phyloP scores from a whole-genome alignment of 257 asterid genomes.

The Solanum etuberosum region DNA sequence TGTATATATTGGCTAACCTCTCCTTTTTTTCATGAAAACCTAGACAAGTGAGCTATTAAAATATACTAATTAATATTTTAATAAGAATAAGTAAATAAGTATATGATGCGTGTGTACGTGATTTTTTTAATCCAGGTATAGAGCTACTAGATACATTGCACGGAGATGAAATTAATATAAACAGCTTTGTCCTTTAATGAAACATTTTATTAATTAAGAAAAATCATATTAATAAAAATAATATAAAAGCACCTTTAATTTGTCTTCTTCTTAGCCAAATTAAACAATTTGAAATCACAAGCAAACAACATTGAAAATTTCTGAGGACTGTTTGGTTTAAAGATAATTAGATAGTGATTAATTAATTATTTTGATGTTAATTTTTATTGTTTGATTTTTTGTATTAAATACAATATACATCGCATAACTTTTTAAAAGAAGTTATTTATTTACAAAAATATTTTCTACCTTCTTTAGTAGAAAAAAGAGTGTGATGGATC shows the following conservation, averaged over 20 bases:
- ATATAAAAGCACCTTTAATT: neutral
- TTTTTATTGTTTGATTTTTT: neutral
- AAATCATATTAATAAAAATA: neutral
- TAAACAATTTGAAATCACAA: neutral
- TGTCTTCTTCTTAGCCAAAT: conserved; percentile 7
- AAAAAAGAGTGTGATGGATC: neutral
- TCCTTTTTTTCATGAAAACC: neutral
- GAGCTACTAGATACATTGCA: neutral
- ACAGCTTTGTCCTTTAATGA: conserved; percentile 9
- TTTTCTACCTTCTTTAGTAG: neutral
- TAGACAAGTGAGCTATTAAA: neutral
- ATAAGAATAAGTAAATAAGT: neutral
- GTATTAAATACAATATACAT: neutral
- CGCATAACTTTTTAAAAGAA: neutral
- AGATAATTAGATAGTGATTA: neutral
- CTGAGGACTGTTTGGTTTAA: neutral
- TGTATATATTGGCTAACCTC: too few relatives aligned
- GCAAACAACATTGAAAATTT: neutral
- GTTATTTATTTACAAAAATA: neutral
- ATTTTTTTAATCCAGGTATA: neutral
- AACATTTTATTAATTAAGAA: neutral
- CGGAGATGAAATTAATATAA: neutral
- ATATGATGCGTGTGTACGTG: conserved; percentile 1
- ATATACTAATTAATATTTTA: neutral
- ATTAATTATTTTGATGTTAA: neutral